These are phyloP conservation scores for Eucalyptus polybractea DNA, from an alignment of 345 rosid genomes.

Conservation along the genomic window DNA sequence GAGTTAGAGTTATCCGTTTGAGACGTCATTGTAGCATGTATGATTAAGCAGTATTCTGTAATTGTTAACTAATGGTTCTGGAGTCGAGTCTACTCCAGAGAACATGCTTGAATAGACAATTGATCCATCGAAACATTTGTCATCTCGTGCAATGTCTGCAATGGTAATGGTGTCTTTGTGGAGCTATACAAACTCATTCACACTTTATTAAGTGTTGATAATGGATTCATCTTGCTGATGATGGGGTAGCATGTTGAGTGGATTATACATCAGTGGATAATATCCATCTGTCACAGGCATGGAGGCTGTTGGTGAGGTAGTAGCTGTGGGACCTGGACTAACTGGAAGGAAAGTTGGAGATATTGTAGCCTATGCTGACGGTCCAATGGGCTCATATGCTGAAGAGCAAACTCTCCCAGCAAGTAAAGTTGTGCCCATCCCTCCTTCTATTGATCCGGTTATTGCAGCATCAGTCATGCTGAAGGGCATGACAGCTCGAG, in stretches of 20 bases:
- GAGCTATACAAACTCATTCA: background rate
- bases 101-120: background rate
- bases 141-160: background rate
- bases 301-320: slow-evolving; percentile 93
- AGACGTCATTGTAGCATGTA: background rate
- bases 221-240: background rate
- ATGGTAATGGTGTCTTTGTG: background rate
- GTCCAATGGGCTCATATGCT: slow-evolving; percentile 68
- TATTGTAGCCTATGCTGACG: slow-evolving; percentile 75
- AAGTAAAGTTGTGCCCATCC: slow-evolving; percentile 66
- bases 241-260: background rate
- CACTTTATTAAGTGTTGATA: background rate
- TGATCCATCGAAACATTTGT: background rate
- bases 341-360: slow-evolving; percentile 75
- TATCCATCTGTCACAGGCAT: slow-evolving; percentile 24
- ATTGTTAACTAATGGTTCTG: background rate
- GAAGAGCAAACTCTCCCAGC: slow-evolving; percentile 93
- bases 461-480: slow-evolving; percentile 68
- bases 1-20: background rate
- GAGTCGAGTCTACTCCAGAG: background rate
- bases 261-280: background rate
- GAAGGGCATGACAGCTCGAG: slow-evolving; percentile 95
- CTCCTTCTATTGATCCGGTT: slow-evolving; percentile 59
- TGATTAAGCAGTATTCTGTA: background rate
- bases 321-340: slow-evolving; percentile 74